Conservation (phyloP, 2,329 filamentous ascomycete species). For the Pyricularia pennisetigena region DNA sequence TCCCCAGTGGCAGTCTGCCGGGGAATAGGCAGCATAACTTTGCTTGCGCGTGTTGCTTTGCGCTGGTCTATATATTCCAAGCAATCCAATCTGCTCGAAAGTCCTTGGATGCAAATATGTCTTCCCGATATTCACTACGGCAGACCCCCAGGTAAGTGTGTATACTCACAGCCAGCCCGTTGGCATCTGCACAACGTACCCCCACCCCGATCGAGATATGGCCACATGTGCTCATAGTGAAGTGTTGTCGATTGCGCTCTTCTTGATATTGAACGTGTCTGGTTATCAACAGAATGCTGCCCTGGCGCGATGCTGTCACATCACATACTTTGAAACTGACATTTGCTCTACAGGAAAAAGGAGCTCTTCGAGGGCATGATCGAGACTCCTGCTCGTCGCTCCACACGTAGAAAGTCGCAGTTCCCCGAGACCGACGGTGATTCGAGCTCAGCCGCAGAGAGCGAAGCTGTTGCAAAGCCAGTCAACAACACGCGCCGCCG, state of each 20-base stretch:
- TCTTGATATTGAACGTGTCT: neutral
- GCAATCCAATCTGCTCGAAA: neutral
- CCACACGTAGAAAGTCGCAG: slow-evolving; percentile 39
- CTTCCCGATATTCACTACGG: slow-evolving; percentile 18
- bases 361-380: slow-evolving; percentile 53
- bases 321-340: slow-evolving; percentile 5
- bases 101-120: neutral
- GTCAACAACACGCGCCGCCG: slow-evolving; percentile 26
- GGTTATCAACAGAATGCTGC: neutral
- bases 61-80: neutral
- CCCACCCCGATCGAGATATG: neutral
- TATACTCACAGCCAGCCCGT: neutral
- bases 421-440: slow-evolving; percentile 39
- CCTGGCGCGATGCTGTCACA: neutral
- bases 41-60: neutral
- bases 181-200: neutral
- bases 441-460: slow-evolving; percentile 36
- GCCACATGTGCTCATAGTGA: neutral
- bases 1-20: neutral
- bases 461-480: slow-evolving; percentile 3
- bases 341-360: slow-evolving; percentile 37
- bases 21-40: neutral
- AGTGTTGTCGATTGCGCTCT: neutral
- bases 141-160: slow-evolving; percentile 21
- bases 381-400: slow-evolving; percentile 41